Conservation (phyloP, 257 asterid species). For the Nemophila menziesii region DNA sequence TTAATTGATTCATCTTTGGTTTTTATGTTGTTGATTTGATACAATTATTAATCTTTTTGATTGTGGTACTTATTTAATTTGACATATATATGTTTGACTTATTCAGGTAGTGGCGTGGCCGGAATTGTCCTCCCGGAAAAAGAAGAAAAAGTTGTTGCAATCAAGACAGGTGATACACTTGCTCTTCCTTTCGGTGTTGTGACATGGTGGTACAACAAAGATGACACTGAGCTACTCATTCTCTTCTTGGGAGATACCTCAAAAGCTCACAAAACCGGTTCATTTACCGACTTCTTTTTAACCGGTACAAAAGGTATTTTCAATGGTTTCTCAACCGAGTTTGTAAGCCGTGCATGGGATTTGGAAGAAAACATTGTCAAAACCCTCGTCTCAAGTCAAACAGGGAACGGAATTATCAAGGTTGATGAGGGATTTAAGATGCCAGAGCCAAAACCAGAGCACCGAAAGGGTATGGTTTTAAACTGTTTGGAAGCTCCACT, state of each 20-base stretch:
- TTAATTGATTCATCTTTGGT: no score
- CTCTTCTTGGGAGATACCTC: slow-evolving; percentile 70
- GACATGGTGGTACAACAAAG: slow-evolving; percentile 85
- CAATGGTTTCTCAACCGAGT: slow-evolving; percentile 66
- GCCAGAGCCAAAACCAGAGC: slow-evolving; percentile 50
- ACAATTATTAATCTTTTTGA: no score
- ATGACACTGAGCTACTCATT: slow-evolving; percentile 50
- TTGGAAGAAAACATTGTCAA: slow-evolving; percentile 41
- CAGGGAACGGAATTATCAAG: slow-evolving; percentile 41
- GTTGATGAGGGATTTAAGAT: slow-evolving; percentile 31
- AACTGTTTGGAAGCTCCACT: slow-evolving; percentile 63
- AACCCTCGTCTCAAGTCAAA: slow-evolving; percentile 43
- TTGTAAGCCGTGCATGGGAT: slow-evolving; percentile 59
- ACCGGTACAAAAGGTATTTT: slow-evolving; percentile 63
- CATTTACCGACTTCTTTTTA: slow-evolving; percentile 52
- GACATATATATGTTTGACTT: neutral
- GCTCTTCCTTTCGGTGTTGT: slow-evolving; percentile 86
- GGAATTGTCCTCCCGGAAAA: slow-evolving; percentile 79
- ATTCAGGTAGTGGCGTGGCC: slow-evolving; percentile 59
- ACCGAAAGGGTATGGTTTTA: slow-evolving; percentile 49
- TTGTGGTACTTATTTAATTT: no score
- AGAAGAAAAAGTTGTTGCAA: slow-evolving; percentile 72
- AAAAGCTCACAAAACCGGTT: slow-evolving; percentile 52
- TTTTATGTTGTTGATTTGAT: no score
- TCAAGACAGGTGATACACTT: slow-evolving; percentile 75